A percentile compares a stretch with the other conserved stretches of the same genome.
Conservation (phyloP, 192 early-diverging fungal genomes). For the Radiomyces spectabilis region DNA sequence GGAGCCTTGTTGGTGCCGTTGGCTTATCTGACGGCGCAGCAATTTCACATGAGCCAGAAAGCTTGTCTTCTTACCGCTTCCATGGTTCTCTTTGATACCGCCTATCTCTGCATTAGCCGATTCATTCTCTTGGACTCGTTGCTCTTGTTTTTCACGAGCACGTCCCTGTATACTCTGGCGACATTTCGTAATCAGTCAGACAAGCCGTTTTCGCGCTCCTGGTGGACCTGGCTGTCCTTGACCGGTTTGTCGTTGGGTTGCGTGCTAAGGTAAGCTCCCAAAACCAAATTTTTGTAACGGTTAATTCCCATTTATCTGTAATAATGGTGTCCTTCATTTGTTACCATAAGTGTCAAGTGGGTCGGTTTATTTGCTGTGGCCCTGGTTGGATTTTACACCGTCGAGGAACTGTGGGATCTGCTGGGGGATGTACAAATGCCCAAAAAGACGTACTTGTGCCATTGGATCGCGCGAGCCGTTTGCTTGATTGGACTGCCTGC, state of each 20-base stretch:
- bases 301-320: too few relatives aligned
- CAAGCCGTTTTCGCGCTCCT: slow-evolving; percentile 69
- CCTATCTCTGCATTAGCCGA: slow-evolving; percentile 69
- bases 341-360: slow-evolving; percentile 75
- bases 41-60: slow-evolving; percentile 59
- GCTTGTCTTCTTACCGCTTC: slow-evolving; percentile 67
- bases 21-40: slow-evolving; percentile 79
- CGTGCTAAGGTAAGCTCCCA: slow-evolving; percentile 40
- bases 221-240: slow-evolving; percentile 84
- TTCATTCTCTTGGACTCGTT: slow-evolving; percentile 44
- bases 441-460: slow-evolving; percentile 62
- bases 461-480: slow-evolving; percentile 77
- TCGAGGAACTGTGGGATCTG: slow-evolving; percentile 89
- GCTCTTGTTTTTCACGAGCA: slow-evolving; percentile 83
- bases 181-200: slow-evolving; percentile 39
- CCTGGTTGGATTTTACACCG: slow-evolving; percentile 85
- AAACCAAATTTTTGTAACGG: background rate
- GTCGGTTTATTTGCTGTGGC: slow-evolving; percentile 91
- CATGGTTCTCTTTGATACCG: slow-evolving; percentile 77
- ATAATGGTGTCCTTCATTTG: background rate
- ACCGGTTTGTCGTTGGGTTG: slow-evolving; percentile 86
- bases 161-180: slow-evolving; percentile 57
- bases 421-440: slow-evolving; percentile 69
- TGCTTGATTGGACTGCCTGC: slow-evolving; percentile 82
- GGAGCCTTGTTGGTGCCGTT: slow-evolving; percentile 84